Evolutionary conservation across 495 filamentous ascomycete species (phyloP).

Genomic region (Trichoderma erinaceum): DNA sequence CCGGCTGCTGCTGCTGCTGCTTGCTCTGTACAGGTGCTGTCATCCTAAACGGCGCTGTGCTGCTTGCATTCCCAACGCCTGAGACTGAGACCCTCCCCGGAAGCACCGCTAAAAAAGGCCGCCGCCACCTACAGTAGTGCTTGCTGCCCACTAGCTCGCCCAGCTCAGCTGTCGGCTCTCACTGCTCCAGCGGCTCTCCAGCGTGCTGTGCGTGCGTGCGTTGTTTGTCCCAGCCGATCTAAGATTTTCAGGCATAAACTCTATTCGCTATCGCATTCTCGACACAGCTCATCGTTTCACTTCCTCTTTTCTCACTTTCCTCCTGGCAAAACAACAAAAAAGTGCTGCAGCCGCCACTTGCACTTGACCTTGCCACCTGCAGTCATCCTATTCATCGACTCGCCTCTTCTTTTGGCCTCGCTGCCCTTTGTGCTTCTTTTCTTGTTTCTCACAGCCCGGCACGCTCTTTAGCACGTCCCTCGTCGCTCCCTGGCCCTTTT

Average conservation of each 20-base stretch:
- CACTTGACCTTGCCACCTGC: neutral
- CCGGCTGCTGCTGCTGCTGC: neutral
- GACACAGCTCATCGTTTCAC: neutral
- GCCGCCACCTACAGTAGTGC: neutral
- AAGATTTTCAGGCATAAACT: neutral
- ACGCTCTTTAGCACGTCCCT: conserved; percentile 11
- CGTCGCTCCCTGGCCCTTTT: neutral
- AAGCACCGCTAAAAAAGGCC: neutral
- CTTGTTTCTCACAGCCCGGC: conserved; percentile 8
- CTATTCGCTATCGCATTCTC: neutral
- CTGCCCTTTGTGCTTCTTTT: neutral
- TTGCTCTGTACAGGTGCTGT: neutral
- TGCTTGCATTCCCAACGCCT: neutral
- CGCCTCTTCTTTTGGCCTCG: neutral
- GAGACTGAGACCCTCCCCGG: neutral
- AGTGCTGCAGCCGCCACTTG: neutral
- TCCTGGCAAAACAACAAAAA: neutral
- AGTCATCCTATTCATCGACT: neutral
- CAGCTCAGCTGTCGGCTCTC: too few relatives aligned
- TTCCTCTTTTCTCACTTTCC: neutral
- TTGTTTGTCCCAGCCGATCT: neutral
- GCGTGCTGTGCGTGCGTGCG: neutral
- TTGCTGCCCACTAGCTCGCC: too few relatives aligned
- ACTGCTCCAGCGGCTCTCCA: neutral
- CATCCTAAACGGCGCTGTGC: conserved; percentile 2